These are phyloP conservation scores for Aspergillus brunneoviolaceus DNA, from an alignment of 2,329 filamentous ascomycete genomes.

Conservation along the genomic window DNA sequence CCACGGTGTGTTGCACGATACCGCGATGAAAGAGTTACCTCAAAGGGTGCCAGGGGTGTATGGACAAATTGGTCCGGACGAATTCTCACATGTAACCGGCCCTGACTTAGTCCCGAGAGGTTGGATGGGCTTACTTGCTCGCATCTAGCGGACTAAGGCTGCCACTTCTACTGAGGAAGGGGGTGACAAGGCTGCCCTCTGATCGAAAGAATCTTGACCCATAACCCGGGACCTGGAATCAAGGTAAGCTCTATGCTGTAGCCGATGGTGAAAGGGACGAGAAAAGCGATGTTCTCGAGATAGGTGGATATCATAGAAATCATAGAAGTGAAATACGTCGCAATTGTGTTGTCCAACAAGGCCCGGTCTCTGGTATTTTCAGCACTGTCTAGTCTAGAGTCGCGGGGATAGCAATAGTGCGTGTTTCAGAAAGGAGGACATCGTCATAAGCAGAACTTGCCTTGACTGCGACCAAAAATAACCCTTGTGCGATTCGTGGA, in stretches of 20 bases:
- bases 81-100: neutral
- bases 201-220: neutral
- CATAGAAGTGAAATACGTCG: no score
- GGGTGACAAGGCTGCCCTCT: neutral
- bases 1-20: neutral
- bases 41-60: neutral
- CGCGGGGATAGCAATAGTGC: neutral
- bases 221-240: neutral
- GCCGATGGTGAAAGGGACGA: no score
- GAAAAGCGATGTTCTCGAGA: no score
- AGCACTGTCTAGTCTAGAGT: no score
- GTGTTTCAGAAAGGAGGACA: neutral
- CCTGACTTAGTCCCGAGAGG: neutral
- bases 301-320: no score
- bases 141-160: neutral
- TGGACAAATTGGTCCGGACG: neutral
- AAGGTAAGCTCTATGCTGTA: neutral
- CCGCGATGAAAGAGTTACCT: neutral
- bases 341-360: no score
- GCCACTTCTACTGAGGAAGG: neutral
- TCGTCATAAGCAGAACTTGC: no score
- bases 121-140: neutral
- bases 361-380: neutral
- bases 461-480: neutral
- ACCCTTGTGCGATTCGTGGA: neutral